Evolutionary conservation across 2,329 filamentous ascomycete species (phyloP), one percentile per base, ranked within the genome.

Genomic region (Parastagonospora avenae): DNA sequence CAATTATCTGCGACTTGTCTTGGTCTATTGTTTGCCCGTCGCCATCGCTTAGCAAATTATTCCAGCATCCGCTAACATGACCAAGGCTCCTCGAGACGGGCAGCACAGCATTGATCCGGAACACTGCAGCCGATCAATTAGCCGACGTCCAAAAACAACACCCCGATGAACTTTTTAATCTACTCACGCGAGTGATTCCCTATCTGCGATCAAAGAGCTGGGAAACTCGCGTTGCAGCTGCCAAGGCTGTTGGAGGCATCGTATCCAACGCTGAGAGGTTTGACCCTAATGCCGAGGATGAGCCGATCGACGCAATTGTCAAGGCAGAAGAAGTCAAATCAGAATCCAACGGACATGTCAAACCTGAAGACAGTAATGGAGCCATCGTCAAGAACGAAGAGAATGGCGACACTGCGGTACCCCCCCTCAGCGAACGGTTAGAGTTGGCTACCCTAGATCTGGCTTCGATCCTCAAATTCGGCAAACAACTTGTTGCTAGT

Each of bases 91-190:
- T 99, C 66, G 94, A 99, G 82, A 97, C 94, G 50, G 94, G 94
- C 65, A 97, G 93, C 77, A 99, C 94, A 54, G 88, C 89, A 71
- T 82, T 99, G 62, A 97, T 99, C 71, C 88, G 95, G 63, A 96
- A 97, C 71, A 99, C 94, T 57, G 95, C 94, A 56, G 94, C 96
- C 55, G 92, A 95, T 70, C 94, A 99, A 77, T 83, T 99, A 57
- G 94, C 92, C 55, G 94, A 99, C 76, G 94, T 96, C 75, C 95
- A 99, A 76, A 97, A 97, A 73, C 90, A 94, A 74, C 94, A 97
- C 67, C 94, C 94, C 0, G 93, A 99, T 76, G 95, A 99, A 74
- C 81, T 99, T 1, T 97, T 97, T 77, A 97, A 97, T 70, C 83
- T 99, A 6, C 82, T 99, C 10, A 93, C 91, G 28, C 84, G 93